Conservation (phyloP, 768 basidiomycete genomes). For the Trametes elegans region DNA sequence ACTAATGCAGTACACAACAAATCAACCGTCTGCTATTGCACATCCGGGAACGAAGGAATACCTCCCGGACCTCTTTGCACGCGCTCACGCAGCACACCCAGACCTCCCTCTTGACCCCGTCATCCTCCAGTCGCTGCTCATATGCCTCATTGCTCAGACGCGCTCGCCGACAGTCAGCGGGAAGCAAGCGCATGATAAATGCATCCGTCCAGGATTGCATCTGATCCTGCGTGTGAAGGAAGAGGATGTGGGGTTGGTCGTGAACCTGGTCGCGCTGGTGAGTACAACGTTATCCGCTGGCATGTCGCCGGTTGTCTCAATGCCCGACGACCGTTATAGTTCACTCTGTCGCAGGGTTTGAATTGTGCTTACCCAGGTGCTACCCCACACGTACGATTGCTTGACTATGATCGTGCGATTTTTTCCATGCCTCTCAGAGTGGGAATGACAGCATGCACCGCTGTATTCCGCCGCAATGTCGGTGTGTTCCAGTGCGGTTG, state of each 20-base stretch:
- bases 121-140: conserved; percentile 63
- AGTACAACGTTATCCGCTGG: conserved; percentile 20
- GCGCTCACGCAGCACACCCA: conserved; percentile 44
- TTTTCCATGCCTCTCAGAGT: no score
- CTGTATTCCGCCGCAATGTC: no score
- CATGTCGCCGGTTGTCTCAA: not conserved
- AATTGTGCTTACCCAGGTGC: no score
- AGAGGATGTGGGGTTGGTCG: conserved; percentile 61
- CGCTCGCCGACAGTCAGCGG: conserved; percentile 7
- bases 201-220: conserved; percentile 47
- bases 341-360: conserved; percentile 4
- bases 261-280: conserved; percentile 59
- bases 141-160: conserved; percentile 53
- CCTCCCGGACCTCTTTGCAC: conserved; percentile 38
- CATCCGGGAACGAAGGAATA: conserved; percentile 23
- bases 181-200: not conserved
- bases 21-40: not conserved
- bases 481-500: no score
- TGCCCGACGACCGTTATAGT: not conserved
- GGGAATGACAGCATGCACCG: no score
- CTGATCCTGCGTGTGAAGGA: conserved; percentile 63
- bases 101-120: conserved; percentile 58
- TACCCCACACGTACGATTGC: no score
- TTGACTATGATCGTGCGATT: no score
- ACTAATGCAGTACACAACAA: not conserved